phyloP scores from a whole-genome alignment of 306 rosid genomes.

The Luffa aegyptiaca region DNA sequence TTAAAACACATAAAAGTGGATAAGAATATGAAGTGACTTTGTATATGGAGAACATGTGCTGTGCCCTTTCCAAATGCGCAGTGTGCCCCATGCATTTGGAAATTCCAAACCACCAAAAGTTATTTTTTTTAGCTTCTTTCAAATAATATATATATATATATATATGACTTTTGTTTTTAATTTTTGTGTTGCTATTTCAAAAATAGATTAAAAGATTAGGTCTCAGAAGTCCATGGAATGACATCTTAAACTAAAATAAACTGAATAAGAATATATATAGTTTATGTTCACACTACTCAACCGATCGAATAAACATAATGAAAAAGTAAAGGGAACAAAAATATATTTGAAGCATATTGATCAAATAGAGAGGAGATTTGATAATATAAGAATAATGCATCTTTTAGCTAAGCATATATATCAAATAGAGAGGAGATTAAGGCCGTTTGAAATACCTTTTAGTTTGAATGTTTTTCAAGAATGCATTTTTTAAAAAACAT shows the following conservation, averaged over 20 bases:
- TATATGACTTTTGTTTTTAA: not conserved
- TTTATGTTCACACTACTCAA: not conserved
- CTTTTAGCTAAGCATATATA: too few relatives aligned
- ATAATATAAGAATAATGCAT: not conserved
- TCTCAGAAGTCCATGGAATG: not conserved
- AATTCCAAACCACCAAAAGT: not conserved
- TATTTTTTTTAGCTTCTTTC: not conserved
- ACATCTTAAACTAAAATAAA: too few relatives aligned
- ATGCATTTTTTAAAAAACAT: too few relatives aligned
- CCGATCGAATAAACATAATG: not conserved
- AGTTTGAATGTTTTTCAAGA: too few relatives aligned
- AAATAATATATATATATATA: too few relatives aligned
- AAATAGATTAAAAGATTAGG: not conserved
- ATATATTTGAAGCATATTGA: not conserved
- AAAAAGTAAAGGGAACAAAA: not conserved
- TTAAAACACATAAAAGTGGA: not conserved
- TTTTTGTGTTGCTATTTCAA: not conserved
- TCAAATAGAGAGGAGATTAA: too few relatives aligned
- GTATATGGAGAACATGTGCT: conserved; percentile 4
- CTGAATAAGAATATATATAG: too few relatives aligned
- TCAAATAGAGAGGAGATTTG: not conserved
- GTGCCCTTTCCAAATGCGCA: not conserved
- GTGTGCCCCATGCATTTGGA: not conserved
- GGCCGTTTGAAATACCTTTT: too few relatives aligned
- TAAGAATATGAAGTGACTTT: not conserved